Evolutionary conservation across 1,284 basidiomycete genomes (phyloP).

Genomic region (Sparassis latifolia): DNA sequence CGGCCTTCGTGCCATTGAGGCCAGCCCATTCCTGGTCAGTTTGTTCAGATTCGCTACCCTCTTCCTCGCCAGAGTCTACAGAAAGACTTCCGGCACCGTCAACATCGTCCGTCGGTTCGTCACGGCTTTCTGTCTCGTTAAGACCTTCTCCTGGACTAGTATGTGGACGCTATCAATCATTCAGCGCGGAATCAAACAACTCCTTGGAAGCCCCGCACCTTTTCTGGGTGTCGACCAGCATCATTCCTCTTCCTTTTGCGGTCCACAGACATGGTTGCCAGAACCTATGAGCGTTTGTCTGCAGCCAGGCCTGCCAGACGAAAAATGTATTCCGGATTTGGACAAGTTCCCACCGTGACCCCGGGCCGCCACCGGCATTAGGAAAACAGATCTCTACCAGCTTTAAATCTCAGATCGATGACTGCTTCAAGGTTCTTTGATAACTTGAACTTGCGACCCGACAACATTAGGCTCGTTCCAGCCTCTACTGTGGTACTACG

Average conservation of each 20-base stretch:
- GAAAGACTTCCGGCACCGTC: neutral
- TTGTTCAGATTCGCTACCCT: slow-evolving; percentile 7
- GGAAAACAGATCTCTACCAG: too few relatives aligned
- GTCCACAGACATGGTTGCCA: neutral
- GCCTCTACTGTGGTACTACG: too few relatives aligned
- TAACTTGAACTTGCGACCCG: too few relatives aligned
- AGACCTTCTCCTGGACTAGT: neutral
- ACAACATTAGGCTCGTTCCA: too few relatives aligned
- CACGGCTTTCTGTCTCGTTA: neutral
- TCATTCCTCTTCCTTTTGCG: slow-evolving; percentile 4
- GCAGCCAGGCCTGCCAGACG: too few relatives aligned
- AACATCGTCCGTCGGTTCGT: neutral
- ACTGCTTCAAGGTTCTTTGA: too few relatives aligned
- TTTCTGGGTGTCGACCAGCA: neutral
- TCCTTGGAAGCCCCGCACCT: neutral
- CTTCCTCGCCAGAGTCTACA: neutral
- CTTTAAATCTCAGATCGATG: too few relatives aligned
- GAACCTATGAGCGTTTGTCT: too few relatives aligned
- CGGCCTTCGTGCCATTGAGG: slow-evolving; percentile 5
- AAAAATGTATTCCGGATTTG: too few relatives aligned
- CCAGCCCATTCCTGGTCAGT: slow-evolving; percentile 18
- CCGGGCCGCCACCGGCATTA: too few relatives aligned
- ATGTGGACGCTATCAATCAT: neutral
- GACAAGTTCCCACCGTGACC: too few relatives aligned
- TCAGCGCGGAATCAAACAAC: neutral